Evolutionary conservation across 1,139 yeast genomes (phyloP), one percentile per base, ranked within the genome.

Genomic region (Meyerozyma guilliermondii): DNA sequence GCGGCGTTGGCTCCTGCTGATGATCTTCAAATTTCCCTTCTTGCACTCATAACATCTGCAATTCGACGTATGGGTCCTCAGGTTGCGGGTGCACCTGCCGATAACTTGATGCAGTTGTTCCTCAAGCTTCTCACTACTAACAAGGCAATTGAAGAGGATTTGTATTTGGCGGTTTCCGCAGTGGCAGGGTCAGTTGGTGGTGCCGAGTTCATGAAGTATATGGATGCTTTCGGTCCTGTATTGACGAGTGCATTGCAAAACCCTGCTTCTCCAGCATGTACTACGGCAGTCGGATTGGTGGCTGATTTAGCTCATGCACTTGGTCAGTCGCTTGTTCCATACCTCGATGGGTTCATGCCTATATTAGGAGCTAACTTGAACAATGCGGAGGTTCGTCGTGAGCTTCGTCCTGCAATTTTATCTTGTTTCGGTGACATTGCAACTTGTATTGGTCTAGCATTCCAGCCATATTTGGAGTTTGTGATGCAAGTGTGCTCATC

Each of bases 391-490:
- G 83, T 87, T 26, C 83, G 84, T 58, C 78, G 86, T 49, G 95
- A 88, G 50, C 73, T 91, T 50, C 83, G 87, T 62, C 96, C 98
- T 11, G 78, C 88, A 16, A 87, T 91, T 28, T 71, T 94, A 52
- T 87, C 97, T n/a, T 89, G 96, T 56, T 87, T 92, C 62, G 98
- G 98, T 49, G 98, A 92, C 63, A 78, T 94, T 57, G 98, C 98
- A 2, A 78, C 96, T 1, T 81, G 94, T 9, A 81, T 91, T 50
- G 97, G 96, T 6, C 59, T 73, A 4, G 77, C 75, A 43, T 92
- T 91, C 64, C 75, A 75, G 50, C 87, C 83, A 44, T 92, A 87
- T 63, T 68, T 89, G 51, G 80, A 75, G 39, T 87, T 81, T 50
- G 96, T 89, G 24, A 84, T 91, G 84, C 78, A 76, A 39, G 76